Evolutionary conservation across 805 yeast genomes (phyloP).

Genomic region (Saccharomycopsis olivae): DNA sequence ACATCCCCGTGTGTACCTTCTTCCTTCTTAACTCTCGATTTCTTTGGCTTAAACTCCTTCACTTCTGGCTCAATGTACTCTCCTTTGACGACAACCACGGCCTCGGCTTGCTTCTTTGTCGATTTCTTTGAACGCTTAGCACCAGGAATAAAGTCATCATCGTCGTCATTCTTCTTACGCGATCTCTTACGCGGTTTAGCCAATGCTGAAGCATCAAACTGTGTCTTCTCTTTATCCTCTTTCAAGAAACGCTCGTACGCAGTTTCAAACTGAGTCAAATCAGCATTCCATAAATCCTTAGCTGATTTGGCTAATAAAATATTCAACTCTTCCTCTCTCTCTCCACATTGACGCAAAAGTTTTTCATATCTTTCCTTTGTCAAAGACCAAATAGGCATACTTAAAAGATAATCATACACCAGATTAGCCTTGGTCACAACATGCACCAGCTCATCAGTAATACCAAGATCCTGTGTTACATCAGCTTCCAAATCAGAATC

Average conservation of each 20-base stretch:
- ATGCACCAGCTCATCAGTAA: too few relatives aligned
- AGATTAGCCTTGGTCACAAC: constrained; percentile 43
- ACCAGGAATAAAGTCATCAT: constrained; percentile 12
- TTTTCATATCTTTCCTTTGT: constrained; percentile 83
- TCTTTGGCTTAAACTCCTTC: constrained; percentile 10
- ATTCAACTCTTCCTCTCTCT: constrained; percentile 61
- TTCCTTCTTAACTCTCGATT: constrained; percentile 15
- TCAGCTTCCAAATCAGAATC: constrained; percentile 22
- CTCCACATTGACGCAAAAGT: constrained; percentile 61
- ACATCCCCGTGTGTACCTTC: constrained; percentile 8
- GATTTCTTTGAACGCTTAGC: constrained; percentile 11
- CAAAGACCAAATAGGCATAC: constrained; percentile 90
- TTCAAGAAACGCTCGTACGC: constrained; percentile 60
- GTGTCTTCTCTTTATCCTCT: constrained; percentile 47
- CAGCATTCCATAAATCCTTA: constrained; percentile 81
- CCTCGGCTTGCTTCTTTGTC: constrained; percentile 3
- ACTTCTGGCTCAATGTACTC: constrained; percentile 15
- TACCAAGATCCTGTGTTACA: neutral
- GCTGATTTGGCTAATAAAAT: constrained; percentile 56
- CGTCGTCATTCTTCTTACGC: constrained; percentile 12
- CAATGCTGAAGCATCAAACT: constrained; percentile 1
- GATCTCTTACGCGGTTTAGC: constrained; percentile 3
- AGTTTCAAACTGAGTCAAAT: constrained; percentile 61
- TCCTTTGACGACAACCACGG: constrained; percentile 8
- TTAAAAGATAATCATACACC: constrained; percentile 76